A percentile compares a stretch with the other conserved stretches of the same genome.
Conservation (phyloP, 2,329 filamentous ascomycete genomes). For the Nemania sp. region DNA sequence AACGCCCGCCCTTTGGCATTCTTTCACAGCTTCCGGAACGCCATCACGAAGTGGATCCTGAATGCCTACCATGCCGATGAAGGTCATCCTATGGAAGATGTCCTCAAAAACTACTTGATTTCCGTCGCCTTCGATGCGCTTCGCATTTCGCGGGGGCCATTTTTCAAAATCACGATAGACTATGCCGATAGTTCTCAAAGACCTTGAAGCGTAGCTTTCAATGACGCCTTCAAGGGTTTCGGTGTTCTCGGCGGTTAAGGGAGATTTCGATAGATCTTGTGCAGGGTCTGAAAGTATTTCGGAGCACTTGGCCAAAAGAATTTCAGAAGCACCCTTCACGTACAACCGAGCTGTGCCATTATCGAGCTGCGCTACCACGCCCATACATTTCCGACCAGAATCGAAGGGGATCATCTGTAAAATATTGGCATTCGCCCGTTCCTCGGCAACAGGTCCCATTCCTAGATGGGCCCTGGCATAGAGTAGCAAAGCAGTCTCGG, state of each 20-base stretch:
- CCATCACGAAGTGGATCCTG: slow-evolving; percentile 83
- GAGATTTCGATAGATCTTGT: slow-evolving; percentile 55
- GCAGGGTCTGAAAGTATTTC: slow-evolving; percentile 64
- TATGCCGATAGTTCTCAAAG: slow-evolving; percentile 85
- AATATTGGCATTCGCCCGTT: slow-evolving; percentile 69
- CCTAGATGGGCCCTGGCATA: slow-evolving; percentile 75
- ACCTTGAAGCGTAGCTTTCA: slow-evolving; percentile 80
- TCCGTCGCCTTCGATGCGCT: slow-evolving; percentile 65
- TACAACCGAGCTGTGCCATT: slow-evolving; percentile 67
- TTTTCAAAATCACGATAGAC: slow-evolving; percentile 85
- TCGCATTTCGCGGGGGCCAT: slow-evolving; percentile 80
- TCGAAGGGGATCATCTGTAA: slow-evolving; percentile 81
- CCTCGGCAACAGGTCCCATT: slow-evolving; percentile 73
- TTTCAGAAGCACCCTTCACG: slow-evolving; percentile 75
- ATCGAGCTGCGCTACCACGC: slow-evolving; percentile 65
- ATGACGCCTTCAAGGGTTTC: slow-evolving; percentile 75
- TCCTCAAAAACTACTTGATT: slow-evolving; percentile 74
- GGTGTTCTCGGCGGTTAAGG: slow-evolving; percentile 65
- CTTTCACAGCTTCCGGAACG: slow-evolving; percentile 77
- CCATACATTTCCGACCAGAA: slow-evolving; percentile 80
- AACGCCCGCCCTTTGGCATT: slow-evolving; percentile 81
- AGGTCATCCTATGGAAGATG: slow-evolving; percentile 74
- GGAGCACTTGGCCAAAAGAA: slow-evolving; percentile 68
- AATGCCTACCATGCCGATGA: slow-evolving; percentile 80
- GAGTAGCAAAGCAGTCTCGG: slow-evolving; percentile 78